phyloP scores from a whole-genome alignment of 1,284 basidiomycete species.

The Microbotryomycetes sp. region DNA sequence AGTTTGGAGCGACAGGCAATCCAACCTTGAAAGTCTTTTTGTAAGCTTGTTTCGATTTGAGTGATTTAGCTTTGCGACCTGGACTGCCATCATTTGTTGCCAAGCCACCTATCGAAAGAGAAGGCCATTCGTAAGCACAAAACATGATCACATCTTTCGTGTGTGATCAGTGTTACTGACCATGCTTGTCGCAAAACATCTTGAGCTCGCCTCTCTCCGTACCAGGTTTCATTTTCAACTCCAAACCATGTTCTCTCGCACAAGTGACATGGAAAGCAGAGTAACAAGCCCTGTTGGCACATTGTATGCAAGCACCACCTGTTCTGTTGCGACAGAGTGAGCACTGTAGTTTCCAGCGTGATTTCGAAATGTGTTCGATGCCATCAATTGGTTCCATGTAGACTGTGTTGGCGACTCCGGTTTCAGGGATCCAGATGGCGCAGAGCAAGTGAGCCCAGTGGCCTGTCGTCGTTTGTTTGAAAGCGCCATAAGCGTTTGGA shows the following conservation, averaged over 20 bases:
- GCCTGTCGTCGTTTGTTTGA: constrained; percentile 90
- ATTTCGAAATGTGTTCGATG: constrained; percentile 79
- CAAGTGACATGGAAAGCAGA: constrained; percentile 94
- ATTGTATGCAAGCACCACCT: constrained; percentile 93
- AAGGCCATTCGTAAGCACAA: no score
- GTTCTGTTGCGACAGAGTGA: constrained; percentile 54
- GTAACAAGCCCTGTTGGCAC: constrained; percentile 84
- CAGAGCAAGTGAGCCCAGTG: constrained; percentile 97
- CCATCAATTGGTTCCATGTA: constrained; percentile 99
- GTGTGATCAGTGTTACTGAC: constrained; percentile 49
- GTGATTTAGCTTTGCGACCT: neutral
- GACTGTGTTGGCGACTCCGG: constrained; percentile 84
- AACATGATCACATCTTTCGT: constrained; percentile 13
- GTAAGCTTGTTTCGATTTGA: constrained; percentile 44
- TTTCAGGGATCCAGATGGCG: constrained; percentile 97
- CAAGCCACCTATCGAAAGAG: no score
- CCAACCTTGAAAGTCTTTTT: constrained; percentile 50
- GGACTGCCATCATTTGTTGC: constrained; percentile 1
- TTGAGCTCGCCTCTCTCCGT: constrained; percentile 48
- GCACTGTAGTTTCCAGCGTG: constrained; percentile 85
- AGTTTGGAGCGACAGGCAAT: constrained; percentile 50
- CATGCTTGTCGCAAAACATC: constrained; percentile 78
- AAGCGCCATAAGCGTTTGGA: constrained; percentile 93
- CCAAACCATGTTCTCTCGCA: constrained; percentile 72
- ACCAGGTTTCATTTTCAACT: constrained; percentile 46